Evolutionary conservation across 179 eudicot genomes (phyloP), one percentile per base, ranked within the genome.

Genomic region (Gypsophila paniculata): DNA sequence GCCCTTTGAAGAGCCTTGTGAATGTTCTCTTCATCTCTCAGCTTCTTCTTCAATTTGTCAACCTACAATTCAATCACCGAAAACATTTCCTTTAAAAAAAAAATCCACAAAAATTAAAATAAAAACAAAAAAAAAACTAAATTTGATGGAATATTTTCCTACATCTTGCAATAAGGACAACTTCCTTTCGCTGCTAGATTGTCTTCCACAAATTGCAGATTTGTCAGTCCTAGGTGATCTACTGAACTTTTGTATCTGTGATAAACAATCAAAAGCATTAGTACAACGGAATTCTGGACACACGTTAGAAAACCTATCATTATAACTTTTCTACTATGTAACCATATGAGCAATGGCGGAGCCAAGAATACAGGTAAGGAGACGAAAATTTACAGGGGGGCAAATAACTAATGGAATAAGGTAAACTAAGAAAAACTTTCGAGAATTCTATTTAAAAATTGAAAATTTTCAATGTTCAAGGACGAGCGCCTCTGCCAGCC

Each of bases 1-100:
- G 98, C 98, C 71, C 97, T 91, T 77, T 93, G 88, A 29, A 93
- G 72, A 38, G 93, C 98, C 75, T 82, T 85, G 36, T 88, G 97
- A 22, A 93, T 90, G 77, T 86, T 93, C 80, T 89, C 96, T 80
- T 93, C 98, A 61, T 91, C 93, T 69, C 74, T 84, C 21, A 93
- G 90, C 87, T 81, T 88, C 88, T 88, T 86, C 87, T 85, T 89
- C 59, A 93, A 78, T 79, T 80, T 88, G 78, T 91, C 93, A 69
- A 93, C 97, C 98, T 93, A 83, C 69, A 79, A 72, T 78, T 32
- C 67, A 70, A 69, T 42, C 49, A 69, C 70, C 57, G 64, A 1
- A 23, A 72, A 90, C 87, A 80, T 88, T 87, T 88, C 85, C 87
- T 84, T 89, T 54, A 93, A 79, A 79, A 78, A 86, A 77, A 89